Base-by-base conservation (phyloP, 176 grass and related monocot genomes). In the Dactylis glomerata region DNA sequence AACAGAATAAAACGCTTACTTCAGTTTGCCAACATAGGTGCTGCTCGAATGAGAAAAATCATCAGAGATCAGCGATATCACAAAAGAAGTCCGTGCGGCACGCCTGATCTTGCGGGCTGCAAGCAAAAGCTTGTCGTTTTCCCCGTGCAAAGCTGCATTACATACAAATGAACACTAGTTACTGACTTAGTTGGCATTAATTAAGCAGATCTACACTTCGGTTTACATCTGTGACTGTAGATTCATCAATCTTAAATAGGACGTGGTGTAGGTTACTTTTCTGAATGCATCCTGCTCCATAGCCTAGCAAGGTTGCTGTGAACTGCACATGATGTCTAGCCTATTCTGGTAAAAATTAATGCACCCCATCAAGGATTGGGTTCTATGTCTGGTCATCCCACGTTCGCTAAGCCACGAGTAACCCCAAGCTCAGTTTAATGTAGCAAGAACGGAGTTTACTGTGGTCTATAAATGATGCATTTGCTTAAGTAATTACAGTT, bases 1-100 rank as follows among this genome's bases (percentile, higher is more conserved):
- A 37, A 72, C 40, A 49, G 64, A 36, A 75, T 40, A 82, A 58
- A 22, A 66, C 57, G 70, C 89, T 85, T 92, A 88, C 97, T 91
- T 99, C 84, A 96, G 86, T 93, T 99, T 99, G 26, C 97, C 97
- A 64, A 96, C 93, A 7, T 99, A 99, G 68, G 88, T 99, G 67
- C 92, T 99, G 80, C 97, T 96, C 36, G 93, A 92, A 71, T 89
- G 87, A 84, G 93, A 96, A 40, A 96, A 99, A 82, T 99, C 93
- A 79, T 96, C 84, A 33, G 88, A 85, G 9, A 78, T 78, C 30
- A 99, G 40, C 16, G 97, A 99, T 64, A 99, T 96, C 58, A 94
- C 92, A 72, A 96, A 99, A 86, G 89, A 91, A 30, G 91, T 91
- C 59, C 91, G 88, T 2, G 97, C 75, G 11, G 97, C 90, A 41